Evolutionary conservation across 1,139 yeast species (phyloP).

Genomic region (Blastobotrys aristatus): DNA sequence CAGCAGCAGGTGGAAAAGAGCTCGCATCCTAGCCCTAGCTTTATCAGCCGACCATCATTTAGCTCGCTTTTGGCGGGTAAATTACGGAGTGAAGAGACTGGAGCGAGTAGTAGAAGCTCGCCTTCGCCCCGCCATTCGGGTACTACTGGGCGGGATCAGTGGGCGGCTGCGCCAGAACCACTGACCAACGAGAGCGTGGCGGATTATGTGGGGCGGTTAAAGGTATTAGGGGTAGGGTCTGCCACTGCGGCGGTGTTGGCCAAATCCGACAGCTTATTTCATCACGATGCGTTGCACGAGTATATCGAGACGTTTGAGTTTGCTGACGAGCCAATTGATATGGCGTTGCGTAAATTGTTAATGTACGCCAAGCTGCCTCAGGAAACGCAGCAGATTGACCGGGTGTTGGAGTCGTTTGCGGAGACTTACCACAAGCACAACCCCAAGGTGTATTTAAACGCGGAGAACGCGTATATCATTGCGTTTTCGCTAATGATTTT

Average conservation of each 20-base stretch:
- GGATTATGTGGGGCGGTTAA: conserved; percentile 35
- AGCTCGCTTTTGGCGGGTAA: conserved; percentile 20
- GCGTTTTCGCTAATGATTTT: conserved; percentile 59
- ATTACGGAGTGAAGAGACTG: conserved; percentile 16
- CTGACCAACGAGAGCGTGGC: conserved; percentile 35
- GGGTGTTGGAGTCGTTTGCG: conserved; percentile 54
- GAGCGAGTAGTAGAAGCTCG: conserved; percentile 13
- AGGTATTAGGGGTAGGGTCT: conserved; percentile 34
- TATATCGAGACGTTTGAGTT: conserved; percentile 44
- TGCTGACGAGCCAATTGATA: conserved; percentile 51
- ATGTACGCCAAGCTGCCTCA: conserved; percentile 54
- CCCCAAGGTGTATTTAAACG: conserved; percentile 35
- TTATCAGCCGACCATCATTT: conserved; percentile 19
- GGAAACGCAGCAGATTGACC: conserved; percentile 68
- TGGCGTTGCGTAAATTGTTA: conserved; percentile 54
- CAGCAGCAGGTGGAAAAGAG: no score
- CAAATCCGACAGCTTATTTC: conserved; percentile 35
- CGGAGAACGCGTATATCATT: conserved; percentile 52
- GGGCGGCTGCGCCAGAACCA: conserved; percentile 21
- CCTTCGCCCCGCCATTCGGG: conserved; percentile 19
- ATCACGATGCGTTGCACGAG: conserved; percentile 35
- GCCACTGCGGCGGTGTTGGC: conserved; percentile 40
- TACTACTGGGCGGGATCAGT: neutral
- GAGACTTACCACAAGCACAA: conserved; percentile 43
- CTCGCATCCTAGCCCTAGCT: no score